These are phyloP conservation scores for Bipolaris zeicola DNA, from an alignment of 2,329 filamentous ascomycete species.

Conservation along the genomic window DNA sequence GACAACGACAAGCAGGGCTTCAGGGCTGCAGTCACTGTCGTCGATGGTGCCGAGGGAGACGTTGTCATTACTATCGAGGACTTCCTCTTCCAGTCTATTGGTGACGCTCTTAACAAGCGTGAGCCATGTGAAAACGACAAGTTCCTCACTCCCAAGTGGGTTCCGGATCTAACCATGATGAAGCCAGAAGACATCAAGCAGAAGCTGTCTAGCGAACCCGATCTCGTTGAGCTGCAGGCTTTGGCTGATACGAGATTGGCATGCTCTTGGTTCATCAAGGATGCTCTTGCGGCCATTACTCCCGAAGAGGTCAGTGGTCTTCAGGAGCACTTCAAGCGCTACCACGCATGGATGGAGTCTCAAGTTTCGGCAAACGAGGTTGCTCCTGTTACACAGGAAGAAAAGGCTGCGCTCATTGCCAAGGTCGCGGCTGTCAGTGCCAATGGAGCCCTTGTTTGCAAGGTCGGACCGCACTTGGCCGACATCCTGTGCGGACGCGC, in stretches of 20 bases:
- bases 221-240: background rate
- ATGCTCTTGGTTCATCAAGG: background rate
- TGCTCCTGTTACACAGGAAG: background rate
- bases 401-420: background rate
- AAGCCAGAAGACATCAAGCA: background rate
- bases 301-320: background rate
- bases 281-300: background rate
- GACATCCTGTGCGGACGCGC: background rate
- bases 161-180: background rate
- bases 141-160: background rate
- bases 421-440: background rate
- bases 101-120: background rate
- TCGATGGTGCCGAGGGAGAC: background rate
- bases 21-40: background rate
- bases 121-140: background rate
- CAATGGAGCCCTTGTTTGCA: background rate
- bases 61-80: background rate
- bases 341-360: background rate
- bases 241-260: background rate
- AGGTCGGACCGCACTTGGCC: background rate
- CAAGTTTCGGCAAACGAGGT: background rate
- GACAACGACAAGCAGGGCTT: slow-evolving; percentile 1
- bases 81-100: background rate
- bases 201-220: background rate
- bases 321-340: background rate